Evolutionary conservation across 495 filamentous ascomycete genomes (phyloP).

Genomic region (Copromyces sp.): DNA sequence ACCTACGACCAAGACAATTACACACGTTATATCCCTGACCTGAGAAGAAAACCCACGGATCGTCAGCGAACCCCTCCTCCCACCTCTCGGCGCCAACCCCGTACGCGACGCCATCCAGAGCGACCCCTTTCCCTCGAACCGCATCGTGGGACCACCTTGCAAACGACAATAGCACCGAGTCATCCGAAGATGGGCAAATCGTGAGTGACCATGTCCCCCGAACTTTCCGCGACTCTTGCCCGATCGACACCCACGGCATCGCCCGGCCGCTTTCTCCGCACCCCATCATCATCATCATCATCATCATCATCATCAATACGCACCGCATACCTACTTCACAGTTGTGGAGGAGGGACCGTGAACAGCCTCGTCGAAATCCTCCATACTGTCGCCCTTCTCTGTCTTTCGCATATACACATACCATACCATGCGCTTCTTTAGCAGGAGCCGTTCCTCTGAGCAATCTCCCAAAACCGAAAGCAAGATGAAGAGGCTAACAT

Average conservation of each 20-base stretch:
- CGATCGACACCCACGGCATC: background rate
- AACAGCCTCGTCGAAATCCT: background rate
- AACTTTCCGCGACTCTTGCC: background rate
- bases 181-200: background rate
- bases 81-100: background rate
- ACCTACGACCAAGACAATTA: background rate
- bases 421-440: background rate
- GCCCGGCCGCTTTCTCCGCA: background rate
- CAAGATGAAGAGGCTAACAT: conserved; percentile 3
- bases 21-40: background rate
- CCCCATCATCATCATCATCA: background rate
- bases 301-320: background rate
- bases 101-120: background rate
- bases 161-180: background rate
- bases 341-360: background rate
- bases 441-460: background rate
- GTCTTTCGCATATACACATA: background rate
- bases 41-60: background rate
- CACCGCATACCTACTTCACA: background rate
- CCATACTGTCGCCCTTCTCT: background rate
- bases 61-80: background rate
- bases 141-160: background rate
- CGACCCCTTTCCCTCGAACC: background rate
- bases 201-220: background rate
- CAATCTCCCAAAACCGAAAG: background rate